Base-by-base conservation (phyloP, 148 eudicot species). In the Limonium bicolor region DNA sequence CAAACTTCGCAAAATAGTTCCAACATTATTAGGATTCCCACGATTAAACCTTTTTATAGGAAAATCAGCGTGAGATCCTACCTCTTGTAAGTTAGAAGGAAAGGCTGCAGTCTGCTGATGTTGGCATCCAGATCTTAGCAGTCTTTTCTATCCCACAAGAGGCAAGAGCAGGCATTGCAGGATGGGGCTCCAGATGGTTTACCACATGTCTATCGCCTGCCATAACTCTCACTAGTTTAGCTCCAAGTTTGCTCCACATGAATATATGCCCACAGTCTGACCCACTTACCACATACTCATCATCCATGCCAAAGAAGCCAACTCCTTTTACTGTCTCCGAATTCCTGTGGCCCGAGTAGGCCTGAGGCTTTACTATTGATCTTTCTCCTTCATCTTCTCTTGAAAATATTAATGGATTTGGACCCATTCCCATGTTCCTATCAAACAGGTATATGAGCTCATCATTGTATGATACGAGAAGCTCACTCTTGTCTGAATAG, bases 261-360 rank as follows among this genome's bases (percentile, higher is more conserved):
- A 76, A 84, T 53, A 84, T 16, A n/a, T n/a, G n/a, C n/a, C n/a
- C n/a, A n/a, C n/a, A n/a, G n/a, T n/a, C n/a, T n/a, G n/a, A n/a
- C n/a, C 95, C 95, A 37, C 79, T 84, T 58, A 84, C 36, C 20
- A 84, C 71, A 30, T 80, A 84, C 14, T 80, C 85, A 50, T 67
- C 71, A 52, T 65, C 49, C 2, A 79, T 67, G 51, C 95, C 95
- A 58, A 84, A 84, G 56, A 80, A 84, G 31, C 70, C 77, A 24
- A 80, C 95, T n/a, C 95, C 90, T 66, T 84, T 84, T 24, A 80
- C 65, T 5, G 94, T 83, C 52, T 53, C 59, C 20, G 76, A 63
- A 51, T 79, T 84, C 56, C 90, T 73, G 39, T 84, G 95, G 23
- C 95, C 95, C 1, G 59, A 61, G 50, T 68, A 84, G 51, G 61